Conservation (phyloP, 208 protist species). For the Crithidia fasciculata region DNA sequence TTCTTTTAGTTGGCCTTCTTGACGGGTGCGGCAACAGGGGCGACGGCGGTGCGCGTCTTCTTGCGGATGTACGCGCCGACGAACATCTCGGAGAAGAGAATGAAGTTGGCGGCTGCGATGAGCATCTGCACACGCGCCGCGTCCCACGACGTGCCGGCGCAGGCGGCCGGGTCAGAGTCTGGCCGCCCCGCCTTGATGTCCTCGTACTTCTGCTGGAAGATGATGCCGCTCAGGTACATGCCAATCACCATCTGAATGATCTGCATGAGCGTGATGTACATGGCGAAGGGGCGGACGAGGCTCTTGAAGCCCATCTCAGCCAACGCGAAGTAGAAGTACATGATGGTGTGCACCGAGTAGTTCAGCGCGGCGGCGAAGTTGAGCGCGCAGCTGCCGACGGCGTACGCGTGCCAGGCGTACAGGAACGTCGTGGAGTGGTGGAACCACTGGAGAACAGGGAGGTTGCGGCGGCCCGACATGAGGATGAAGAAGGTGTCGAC, state of each 20-base stretch:
- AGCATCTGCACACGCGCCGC: conserved; percentile 57
- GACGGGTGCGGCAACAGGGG: too few relatives aligned
- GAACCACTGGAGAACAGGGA: conserved; percentile 85
- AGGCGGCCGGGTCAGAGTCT: conserved; percentile 21
- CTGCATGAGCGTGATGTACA: conserved; percentile 86
- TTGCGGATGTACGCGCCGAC: conserved; percentile 59
- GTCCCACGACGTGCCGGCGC: conserved; percentile 42
- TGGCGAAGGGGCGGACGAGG: conserved; percentile 66
- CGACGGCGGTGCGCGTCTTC: conserved; percentile 11
- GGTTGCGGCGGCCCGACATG: conserved; percentile 54
- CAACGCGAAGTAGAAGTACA: conserved; percentile 94
- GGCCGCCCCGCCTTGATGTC: conserved; percentile 14
- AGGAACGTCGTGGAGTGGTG: conserved; percentile 91
- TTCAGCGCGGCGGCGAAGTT: conserved; percentile 86
- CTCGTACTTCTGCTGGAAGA: conserved; percentile 31
- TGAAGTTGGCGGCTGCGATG: conserved; percentile 84
- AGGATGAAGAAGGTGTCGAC: conserved; percentile 74
- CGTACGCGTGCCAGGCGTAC: conserved; percentile 86
- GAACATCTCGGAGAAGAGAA: conserved; percentile 88
- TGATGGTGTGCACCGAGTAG: conserved; percentile 91
- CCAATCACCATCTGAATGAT: conserved; percentile 93
- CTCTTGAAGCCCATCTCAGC: conserved; percentile 57
- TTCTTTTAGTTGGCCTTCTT: conserved; percentile 1
- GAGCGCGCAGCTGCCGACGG: conserved; percentile 35
- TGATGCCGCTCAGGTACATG: conserved; percentile 37